Evolutionary conservation across 2,329 filamentous ascomycete genomes (phyloP).

Genomic region (Phaeosphaeriaceae sp.): DNA sequence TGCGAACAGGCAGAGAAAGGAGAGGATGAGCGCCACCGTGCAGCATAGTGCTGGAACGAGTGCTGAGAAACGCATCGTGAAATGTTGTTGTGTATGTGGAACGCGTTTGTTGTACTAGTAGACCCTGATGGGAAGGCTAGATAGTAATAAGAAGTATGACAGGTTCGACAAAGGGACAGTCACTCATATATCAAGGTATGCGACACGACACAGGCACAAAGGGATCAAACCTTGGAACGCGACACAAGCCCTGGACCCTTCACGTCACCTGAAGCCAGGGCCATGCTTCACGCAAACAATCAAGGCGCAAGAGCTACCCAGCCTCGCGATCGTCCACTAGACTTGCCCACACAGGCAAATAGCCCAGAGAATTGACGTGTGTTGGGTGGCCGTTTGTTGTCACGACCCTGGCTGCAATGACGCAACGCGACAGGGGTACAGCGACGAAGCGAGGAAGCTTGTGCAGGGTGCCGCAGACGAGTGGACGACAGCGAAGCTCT

Average conservation of each 20-base stretch:
- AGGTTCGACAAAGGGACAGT: constrained; percentile 6
- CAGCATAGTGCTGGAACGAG: constrained; percentile 60
- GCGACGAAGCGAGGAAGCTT: constrained; percentile 17
- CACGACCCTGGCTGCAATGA: constrained; percentile 17
- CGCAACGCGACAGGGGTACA: constrained; percentile 11
- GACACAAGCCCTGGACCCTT: constrained; percentile 4
- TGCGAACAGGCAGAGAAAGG: constrained; percentile 67
- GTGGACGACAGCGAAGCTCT: constrained; percentile 3
- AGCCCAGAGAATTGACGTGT: constrained; percentile 28
- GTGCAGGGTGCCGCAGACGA: constrained; percentile 19
- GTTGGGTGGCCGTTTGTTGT: constrained; percentile 15
- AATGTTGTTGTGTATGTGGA: constrained; percentile 1
- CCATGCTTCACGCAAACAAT: constrained; percentile 15
- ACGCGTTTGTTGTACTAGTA: constrained; percentile 2
- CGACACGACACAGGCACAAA: constrained; percentile 5
- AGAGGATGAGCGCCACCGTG: constrained; percentile 63
- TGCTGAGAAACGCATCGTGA: constrained; percentile 54
- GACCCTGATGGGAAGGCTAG: not conserved
- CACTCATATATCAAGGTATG: constrained; percentile 12
- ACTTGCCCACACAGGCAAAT: constrained; percentile 8
- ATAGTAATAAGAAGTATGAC: not conserved
- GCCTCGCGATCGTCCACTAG: constrained; percentile 23
- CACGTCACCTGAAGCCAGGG: constrained; percentile 35
- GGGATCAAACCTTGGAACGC: constrained; percentile 10
- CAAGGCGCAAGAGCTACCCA: constrained; percentile 18